These are phyloP conservation scores for Tripterygium wilfordii DNA, from an alignment of 177 flowering plant species.

Conservation along the genomic window DNA sequence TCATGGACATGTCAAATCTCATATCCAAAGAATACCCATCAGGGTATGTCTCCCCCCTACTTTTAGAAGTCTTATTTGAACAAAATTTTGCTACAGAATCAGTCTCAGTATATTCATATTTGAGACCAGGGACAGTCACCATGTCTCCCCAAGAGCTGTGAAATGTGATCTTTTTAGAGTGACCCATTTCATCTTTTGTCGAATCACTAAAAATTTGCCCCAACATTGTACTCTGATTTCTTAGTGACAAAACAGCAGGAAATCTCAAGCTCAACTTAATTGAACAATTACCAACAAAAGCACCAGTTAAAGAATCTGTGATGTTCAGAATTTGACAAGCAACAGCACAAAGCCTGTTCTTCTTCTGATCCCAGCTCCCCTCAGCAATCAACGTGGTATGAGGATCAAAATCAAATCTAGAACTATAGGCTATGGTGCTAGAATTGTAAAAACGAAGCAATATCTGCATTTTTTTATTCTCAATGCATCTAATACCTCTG, in stretches of 20 bases:
- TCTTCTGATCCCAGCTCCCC: background rate
- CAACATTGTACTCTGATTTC: background rate
- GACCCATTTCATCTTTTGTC: background rate
- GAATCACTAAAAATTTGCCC: background rate
- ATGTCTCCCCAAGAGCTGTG: conserved; percentile 3
- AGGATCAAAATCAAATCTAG: conserved; percentile 13
- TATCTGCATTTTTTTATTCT: conserved; percentile 26
- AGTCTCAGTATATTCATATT: conserved; percentile 46
- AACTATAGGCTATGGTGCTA: conserved; percentile 10
- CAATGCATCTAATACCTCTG: conserved; percentile 26
- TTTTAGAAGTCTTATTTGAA: conserved; percentile 14
- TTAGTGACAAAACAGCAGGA: background rate
- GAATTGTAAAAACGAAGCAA: conserved; percentile 34
- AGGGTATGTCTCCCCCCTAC: conserved; percentile 41
- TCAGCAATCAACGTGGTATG: background rate
- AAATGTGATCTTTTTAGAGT: conserved; percentile 39
- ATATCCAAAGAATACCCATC: conserved; percentile 39
- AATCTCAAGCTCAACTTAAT: background rate
- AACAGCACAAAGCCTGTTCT: background rate
- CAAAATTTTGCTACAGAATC: conserved; percentile 38
- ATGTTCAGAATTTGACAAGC: background rate
- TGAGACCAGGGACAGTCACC: conserved; percentile 19
- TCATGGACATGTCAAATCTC: conserved; percentile 45
- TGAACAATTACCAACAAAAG: background rate
- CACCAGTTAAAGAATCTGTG: background rate